These are phyloP conservation scores for Silene conica DNA, from an alignment of 148 eudicot species.

Conservation along the genomic window DNA sequence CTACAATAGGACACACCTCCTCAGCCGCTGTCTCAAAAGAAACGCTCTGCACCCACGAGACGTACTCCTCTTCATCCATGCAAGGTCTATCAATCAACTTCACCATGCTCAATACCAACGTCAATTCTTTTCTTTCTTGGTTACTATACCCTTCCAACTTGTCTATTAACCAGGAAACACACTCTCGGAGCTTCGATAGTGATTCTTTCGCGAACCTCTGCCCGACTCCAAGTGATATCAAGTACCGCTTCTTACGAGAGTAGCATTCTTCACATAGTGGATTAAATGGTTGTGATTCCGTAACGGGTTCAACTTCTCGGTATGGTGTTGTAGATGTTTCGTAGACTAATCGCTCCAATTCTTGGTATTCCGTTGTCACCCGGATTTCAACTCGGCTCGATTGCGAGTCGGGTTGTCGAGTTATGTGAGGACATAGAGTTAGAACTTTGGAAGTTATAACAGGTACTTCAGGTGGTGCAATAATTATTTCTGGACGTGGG, in stretches of 20 bases:
- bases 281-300: background rate
- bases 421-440: background rate
- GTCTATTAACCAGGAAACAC: background rate
- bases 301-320: background rate
- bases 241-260: background rate
- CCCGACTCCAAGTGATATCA: background rate
- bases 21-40: background rate
- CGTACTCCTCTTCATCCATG: background rate
- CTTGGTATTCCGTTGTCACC: background rate
- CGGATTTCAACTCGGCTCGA: background rate
- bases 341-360: background rate
- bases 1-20: background rate
- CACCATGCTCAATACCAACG: background rate
- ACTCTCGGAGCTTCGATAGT: background rate
- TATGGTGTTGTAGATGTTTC: background rate
- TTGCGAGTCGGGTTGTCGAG: background rate
- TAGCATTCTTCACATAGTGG: background rate
- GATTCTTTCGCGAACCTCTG: background rate
- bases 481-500: background rate
- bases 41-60: background rate
- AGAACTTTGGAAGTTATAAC: background rate
- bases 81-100: background rate
- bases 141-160: background rate
- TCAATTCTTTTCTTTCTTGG: background rate
- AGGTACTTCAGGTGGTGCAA: background rate